Evolutionary conservation across 1,284 basidiomycete species (phyloP).

Genomic region (Flammula alnicola): DNA sequence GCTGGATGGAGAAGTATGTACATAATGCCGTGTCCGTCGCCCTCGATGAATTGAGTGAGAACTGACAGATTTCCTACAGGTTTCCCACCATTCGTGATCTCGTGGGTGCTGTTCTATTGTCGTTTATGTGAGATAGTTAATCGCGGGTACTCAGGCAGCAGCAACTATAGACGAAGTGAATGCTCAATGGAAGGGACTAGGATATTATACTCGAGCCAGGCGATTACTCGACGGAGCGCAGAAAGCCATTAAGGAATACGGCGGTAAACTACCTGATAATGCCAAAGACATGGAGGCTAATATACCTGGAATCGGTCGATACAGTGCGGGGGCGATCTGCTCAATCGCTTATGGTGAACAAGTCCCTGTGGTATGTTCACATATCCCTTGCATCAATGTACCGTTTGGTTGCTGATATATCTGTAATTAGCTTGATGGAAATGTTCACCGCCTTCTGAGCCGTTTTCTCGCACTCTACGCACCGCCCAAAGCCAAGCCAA

Average conservation of each 20-base stretch:
- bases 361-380: conserved; percentile 75
- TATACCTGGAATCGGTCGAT: conserved; percentile 90
- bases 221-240: conserved; percentile 80
- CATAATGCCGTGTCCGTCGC: conserved; percentile 18
- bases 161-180: conserved; percentile 88
- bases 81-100: conserved; percentile 86
- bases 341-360: conserved; percentile 89
- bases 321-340: conserved; percentile 89
- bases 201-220: conserved; percentile 90
- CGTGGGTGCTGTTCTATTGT: conserved; percentile 43
- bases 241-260: conserved; percentile 70
- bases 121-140: conserved; percentile 10
- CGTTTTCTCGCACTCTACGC: conserved; percentile 84
- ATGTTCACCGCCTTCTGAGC: conserved; percentile 84
- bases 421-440: conserved; percentile 80
- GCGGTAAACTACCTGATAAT: conserved; percentile 78
- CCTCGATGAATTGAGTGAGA: conserved; percentile 15
- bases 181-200: conserved; percentile 86
- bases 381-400: conserved; percentile 3
- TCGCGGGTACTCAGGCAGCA: conserved; percentile 48
- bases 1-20: conserved; percentile 80
- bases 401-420: conserved; percentile 5
- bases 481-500: conserved; percentile 76
- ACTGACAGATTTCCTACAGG: conserved; percentile 41
- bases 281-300: conserved; percentile 82